Base-by-base conservation (phyloP, 2,329 filamentous ascomycete species). In the Trichoderma sp. region DNA sequence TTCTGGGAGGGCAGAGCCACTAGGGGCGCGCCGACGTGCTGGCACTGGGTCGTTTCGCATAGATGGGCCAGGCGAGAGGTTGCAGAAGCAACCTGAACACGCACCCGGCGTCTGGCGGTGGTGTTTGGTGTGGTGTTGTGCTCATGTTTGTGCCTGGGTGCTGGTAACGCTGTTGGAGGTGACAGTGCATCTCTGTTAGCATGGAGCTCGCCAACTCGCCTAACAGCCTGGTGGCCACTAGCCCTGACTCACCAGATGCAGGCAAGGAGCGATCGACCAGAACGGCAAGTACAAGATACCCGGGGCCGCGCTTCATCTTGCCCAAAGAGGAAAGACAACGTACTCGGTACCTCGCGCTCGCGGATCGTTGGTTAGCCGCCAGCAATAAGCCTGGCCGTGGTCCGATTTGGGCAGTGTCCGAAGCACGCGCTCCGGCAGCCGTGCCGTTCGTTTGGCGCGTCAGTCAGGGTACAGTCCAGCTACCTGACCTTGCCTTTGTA, bases 251-350 rank as follows among this genome's bases (percentile, higher is more conserved):
- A 55, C 28, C 30, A 43, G 47, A 52, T 54, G 48, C 58, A 62
- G 58, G 47, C 47, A 62, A 24, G 58, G 58, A 15, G 34, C 47
- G 56, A 52, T 62, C 58, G 48, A 44, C 50, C 24, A 63, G 41
- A 54, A 26, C n/a, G 59, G 59, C 26, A 63, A 63, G 59, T 55
- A 63, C 48, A 24, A 47, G 48, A 55, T 63, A 54, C 41, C 43
- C 39, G 44, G 48, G n/a, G 14, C 4, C 50, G 59, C 59, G 59
- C 59, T 63, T 45, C 59, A 63, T 24, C 34, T 41, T 63, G 7
- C 59, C 59, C 26, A 55, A 63, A 63, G 12, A 14, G 59, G 59
- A 47, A 63, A 43, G 59, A 55, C 43, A 45, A 63, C 59, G 59
- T 63, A 63, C 34, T 39, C 34, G 34, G 34, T 39, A 39, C 34